Evolutionary conservation across 345 rosid species (phyloP).

Genomic region (Sonneratia alba): DNA sequence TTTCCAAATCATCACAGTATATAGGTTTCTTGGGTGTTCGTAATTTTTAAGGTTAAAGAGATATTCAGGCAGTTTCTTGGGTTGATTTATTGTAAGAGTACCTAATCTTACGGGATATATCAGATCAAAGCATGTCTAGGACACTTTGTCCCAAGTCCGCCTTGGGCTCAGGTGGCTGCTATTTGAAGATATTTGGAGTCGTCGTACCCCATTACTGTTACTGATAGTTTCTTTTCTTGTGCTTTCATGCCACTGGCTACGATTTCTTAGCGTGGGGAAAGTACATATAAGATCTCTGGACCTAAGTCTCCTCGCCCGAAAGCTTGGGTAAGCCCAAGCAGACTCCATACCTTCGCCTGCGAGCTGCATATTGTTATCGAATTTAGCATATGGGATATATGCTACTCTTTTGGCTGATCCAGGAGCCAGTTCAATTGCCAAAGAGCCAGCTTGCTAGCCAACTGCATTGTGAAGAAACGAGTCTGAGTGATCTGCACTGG

Average conservation of each 20-base stretch:
- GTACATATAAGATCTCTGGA: background rate
- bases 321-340: too few relatives aligned
- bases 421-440: conserved; percentile 39
- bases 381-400: background rate
- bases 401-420: background rate
- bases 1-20: background rate
- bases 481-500: conserved; percentile 21
- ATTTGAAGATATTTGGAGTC: too few relatives aligned
- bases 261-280: too few relatives aligned
- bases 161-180: background rate
- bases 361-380: too few relatives aligned
- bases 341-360: too few relatives aligned
- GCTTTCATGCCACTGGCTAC: too few relatives aligned
- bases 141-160: background rate
- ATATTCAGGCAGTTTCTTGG: background rate
- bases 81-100: background rate
- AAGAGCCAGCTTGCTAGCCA: background rate
- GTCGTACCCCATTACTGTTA: too few relatives aligned
- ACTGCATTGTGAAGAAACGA: conserved; percentile 23
- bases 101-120: background rate
- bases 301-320: too few relatives aligned
- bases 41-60: background rate
- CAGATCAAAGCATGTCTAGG: background rate
- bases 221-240: too few relatives aligned
- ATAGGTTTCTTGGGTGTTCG: conserved; percentile 11